Evolutionary conservation across 2,329 filamentous ascomycete genomes (phyloP).

Genomic region (Hawksworthiomyces lignivorus): DNA sequence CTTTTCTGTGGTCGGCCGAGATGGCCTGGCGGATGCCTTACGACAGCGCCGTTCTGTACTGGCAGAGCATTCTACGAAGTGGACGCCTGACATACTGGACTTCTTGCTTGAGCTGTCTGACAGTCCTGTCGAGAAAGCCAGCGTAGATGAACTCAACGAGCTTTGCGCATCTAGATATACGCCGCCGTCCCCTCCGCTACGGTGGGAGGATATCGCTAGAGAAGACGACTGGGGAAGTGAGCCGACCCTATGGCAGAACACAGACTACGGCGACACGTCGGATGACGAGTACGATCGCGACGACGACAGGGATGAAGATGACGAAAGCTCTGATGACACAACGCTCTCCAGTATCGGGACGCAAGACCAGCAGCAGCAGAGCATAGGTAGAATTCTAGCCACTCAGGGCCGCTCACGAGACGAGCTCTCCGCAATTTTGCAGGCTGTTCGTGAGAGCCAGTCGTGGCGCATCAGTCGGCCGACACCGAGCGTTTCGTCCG

Average conservation of each 20-base stretch:
- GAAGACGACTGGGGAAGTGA: constrained; percentile 68
- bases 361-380: constrained; percentile 1
- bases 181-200: constrained; percentile 42
- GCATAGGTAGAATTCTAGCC: constrained; percentile 20
- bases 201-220: constrained; percentile 71
- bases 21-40: constrained; percentile 68
- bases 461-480: too few species aligned
- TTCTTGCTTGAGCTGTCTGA: constrained; percentile 77
- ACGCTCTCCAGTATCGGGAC: constrained; percentile 7
- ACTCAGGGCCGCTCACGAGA: constrained; percentile 18
- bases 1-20: constrained; percentile 71
- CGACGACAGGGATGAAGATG: constrained; percentile 36
- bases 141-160: constrained; percentile 53
- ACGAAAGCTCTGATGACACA: constrained; percentile 27
- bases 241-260: constrained; percentile 60
- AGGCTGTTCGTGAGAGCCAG: constrained; percentile 34
- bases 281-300: constrained; percentile 42
- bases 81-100: constrained; percentile 71
- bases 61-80: constrained; percentile 39
- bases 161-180: constrained; percentile 39
- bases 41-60: constrained; percentile 29
- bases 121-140: constrained; percentile 64
- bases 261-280: constrained; percentile 62
- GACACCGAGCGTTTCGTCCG: too few species aligned
- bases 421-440: constrained; percentile 25